Conservation (phyloP, 345 rosid genomes). For the Eucalyptus brandiana region DNA sequence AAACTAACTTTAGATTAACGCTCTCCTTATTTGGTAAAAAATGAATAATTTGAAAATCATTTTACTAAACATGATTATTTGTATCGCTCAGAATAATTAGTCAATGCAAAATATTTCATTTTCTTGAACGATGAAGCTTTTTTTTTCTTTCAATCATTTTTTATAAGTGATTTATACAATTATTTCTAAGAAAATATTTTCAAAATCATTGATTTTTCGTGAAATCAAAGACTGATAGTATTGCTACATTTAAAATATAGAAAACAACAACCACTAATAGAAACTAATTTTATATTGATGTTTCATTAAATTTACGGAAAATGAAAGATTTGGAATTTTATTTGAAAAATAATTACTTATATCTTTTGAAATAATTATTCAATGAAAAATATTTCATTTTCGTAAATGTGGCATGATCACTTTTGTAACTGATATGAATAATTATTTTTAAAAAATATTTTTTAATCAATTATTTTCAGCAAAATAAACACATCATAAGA, state of each 20-base stretch:
- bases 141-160: neutral
- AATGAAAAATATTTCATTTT: neutral
- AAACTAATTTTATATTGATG: neutral
- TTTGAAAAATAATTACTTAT: neutral
- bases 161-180: neutral
- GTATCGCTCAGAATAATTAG: neutral
- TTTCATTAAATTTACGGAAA: neutral
- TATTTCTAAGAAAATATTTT: neutral
- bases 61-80: neutral
- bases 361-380: neutral
- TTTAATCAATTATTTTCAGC: neutral
- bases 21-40: neutral
- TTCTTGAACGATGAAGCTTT: rapidly evolving
- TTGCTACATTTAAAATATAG: neutral
- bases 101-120: neutral
- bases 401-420: rapidly evolving
- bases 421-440: neutral
- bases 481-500: neutral
- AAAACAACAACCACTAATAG: neutral
- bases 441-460: neutral
- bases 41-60: neutral
- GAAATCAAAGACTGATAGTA: neutral
- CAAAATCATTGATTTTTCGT: rapidly evolving
- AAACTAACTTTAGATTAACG: neutral
- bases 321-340: neutral